Conservation (phyloP, 2,329 filamentous ascomycete genomes). For the Ophiocordyceps camponoti-saundersi region DNA sequence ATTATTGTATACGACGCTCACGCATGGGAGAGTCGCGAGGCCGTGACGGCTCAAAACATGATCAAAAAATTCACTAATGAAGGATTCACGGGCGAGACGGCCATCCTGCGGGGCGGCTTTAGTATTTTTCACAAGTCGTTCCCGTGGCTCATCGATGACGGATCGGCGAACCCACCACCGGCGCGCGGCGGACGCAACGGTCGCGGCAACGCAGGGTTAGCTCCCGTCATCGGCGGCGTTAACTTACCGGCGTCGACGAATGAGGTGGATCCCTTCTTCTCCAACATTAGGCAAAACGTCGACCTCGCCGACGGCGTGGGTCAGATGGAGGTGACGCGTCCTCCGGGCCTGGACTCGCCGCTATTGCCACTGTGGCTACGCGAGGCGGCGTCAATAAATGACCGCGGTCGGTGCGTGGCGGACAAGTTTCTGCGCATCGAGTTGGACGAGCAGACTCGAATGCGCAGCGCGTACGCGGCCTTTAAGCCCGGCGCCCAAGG, state of each 20-base stretch:
- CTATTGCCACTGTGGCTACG: slow-evolving; percentile 63
- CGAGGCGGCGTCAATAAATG: slow-evolving; percentile 43
- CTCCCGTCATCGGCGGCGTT: slow-evolving; percentile 77
- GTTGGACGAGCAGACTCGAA: slow-evolving; percentile 71
- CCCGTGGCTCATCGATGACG: slow-evolving; percentile 44
- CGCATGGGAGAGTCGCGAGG: slow-evolving; percentile 66
- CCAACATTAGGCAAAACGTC: slow-evolving; percentile 92
- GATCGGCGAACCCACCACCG: slow-evolving; percentile 16
- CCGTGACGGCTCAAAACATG: slow-evolving; percentile 64
- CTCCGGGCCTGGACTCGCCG: slow-evolving; percentile 25
- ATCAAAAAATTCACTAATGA: slow-evolving; percentile 84
- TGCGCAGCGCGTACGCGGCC: slow-evolving; percentile 57
- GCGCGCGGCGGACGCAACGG: background rate
- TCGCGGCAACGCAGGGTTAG: slow-evolving; percentile 26
- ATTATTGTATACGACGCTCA: slow-evolving; percentile 79
- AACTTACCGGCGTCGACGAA: slow-evolving; percentile 55
- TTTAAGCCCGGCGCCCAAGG: slow-evolving; percentile 22
- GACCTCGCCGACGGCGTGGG: slow-evolving; percentile 88
- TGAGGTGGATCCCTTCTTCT: slow-evolving; percentile 76
- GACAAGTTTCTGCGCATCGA: slow-evolving; percentile 76
- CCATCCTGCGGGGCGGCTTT: slow-evolving; percentile 72
- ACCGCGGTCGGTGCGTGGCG: slow-evolving; percentile 67
- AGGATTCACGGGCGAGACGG: slow-evolving; percentile 57
- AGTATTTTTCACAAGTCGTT: slow-evolving; percentile 51
- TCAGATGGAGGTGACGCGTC: slow-evolving; percentile 45